These are phyloP conservation scores for barrel medic (Medicago truncatula) DNA, from an alignment of 306 rosid species.

Conservation along the genomic window MtrunA17r5.0-ANR NC_053049.1:34222501-34223000, in stretches of 20 bases:
- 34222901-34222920: no score
- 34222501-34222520: constrained; percentile 91
- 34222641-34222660: constrained; percentile 13
- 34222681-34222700: constrained; percentile 34
- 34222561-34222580: constrained; percentile 40
- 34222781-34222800: constrained; percentile 2
- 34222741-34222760: constrained; percentile 17
- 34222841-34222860: neutral
- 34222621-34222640: constrained; percentile 34
- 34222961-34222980: no score
- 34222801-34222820: neutral
- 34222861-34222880: no score
- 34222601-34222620: constrained; percentile 27
- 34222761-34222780: constrained; percentile 24
- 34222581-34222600: constrained; percentile 38
- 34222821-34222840: neutral
- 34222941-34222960: no score
- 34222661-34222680: constrained; percentile 28
- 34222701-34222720: constrained; percentile 33
- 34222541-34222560: constrained; percentile 90
- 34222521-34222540: constrained; percentile 93
- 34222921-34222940: no score
- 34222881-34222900: no score
- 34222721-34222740: constrained; percentile 20
- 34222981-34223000: no score